Percentiles rank a stretch among this genome's conserved stretches.
phyloP scores from a whole-genome alignment of 2,329 filamentous ascomycete genomes.

The Trichoderma sp. region DNA sequence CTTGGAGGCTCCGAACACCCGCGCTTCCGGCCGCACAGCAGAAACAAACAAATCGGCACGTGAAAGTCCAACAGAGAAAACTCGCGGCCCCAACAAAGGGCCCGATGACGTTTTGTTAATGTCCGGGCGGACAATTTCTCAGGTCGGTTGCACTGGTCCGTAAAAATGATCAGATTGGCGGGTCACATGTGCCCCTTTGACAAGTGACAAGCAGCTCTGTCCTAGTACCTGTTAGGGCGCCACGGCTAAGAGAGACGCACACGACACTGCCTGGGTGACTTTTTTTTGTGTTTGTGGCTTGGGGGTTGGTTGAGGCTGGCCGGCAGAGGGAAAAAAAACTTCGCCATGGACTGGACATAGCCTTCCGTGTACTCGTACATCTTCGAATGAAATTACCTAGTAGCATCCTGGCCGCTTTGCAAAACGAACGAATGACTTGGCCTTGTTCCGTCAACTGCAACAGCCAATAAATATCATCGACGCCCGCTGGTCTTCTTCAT shows the following conservation, averaged over 20 bases:
- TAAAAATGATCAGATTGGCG: slow-evolving; percentile 10
- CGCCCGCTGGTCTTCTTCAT: not conserved
- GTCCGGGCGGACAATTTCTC: not conserved
- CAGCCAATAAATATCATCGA: not conserved
- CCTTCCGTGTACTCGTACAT: not conserved
- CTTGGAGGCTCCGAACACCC: not conserved
- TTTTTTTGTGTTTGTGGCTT: not conserved
- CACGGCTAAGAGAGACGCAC: slow-evolving; percentile 11
- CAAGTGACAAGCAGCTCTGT: not conserved
- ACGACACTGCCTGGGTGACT: slow-evolving; percentile 16
- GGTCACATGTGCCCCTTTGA: slow-evolving; percentile 20
- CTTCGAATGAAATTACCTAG: not conserved
- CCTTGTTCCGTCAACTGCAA: not conserved
- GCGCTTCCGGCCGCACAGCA: not conserved
- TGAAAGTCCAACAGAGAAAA: slow-evolving; percentile 14
- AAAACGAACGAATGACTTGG: not conserved
- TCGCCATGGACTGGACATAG: not conserved
- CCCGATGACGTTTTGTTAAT: slow-evolving; percentile 7
- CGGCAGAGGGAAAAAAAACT: not conserved
- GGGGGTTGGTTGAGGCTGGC: not conserved
- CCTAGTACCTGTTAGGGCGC: slow-evolving; percentile 9
- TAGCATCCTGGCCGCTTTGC: not conserved
- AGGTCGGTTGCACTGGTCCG: not conserved
- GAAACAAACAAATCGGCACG: slow-evolving; percentile 4
- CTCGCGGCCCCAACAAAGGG: slow-evolving; percentile 11